Percentiles rank a stretch among this genome's conserved stretches.
These are phyloP conservation scores for Galerina marginata DNA, from an alignment of 768 basidiomycete species.

Conservation along the genomic window DNA sequence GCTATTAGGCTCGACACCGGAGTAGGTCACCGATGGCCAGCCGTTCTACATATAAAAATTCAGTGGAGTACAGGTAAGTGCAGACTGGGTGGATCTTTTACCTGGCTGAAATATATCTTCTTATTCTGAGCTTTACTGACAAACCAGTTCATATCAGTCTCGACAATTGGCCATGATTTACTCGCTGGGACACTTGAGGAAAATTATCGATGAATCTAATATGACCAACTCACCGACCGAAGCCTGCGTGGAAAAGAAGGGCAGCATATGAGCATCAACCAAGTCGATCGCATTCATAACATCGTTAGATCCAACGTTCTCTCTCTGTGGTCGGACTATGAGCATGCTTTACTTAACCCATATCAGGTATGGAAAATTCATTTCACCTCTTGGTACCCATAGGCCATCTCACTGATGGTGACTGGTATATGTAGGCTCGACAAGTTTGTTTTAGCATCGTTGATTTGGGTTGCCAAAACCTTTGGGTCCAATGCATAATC, in stretches of 20 bases:
- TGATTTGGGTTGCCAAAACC: constrained; percentile 57
- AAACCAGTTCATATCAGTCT: constrained; percentile 69
- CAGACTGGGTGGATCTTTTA: constrained; percentile 24
- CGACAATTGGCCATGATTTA: constrained; percentile 66
- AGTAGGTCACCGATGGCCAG: constrained; percentile 73
- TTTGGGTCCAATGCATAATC: constrained; percentile 58
- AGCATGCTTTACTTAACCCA: not conserved
- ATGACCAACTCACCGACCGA: constrained; percentile 50
- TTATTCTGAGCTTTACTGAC: constrained; percentile 65
- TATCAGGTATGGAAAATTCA: not conserved
- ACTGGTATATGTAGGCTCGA: constrained; percentile 64
- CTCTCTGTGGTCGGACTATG: constrained; percentile 31
- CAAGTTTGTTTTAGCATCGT: constrained; percentile 51
- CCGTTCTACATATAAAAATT: constrained; percentile 58
- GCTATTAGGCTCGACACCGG: constrained; percentile 70
- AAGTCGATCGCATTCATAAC: constrained; percentile 65
- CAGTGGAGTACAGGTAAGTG: not conserved
- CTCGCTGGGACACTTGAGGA: constrained; percentile 42
- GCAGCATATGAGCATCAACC: constrained; percentile 74
- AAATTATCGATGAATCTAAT: not conserved
- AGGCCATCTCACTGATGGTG: constrained; percentile 71
- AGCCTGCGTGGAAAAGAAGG: constrained; percentile 65
- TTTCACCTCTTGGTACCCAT: constrained; percentile 53
- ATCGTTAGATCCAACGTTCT: constrained; percentile 54
- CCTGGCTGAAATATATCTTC: constrained; percentile 80